phyloP scores from a whole-genome alignment of 192 early-diverging fungal genomes.

The Kappamyces sp. region DNA sequence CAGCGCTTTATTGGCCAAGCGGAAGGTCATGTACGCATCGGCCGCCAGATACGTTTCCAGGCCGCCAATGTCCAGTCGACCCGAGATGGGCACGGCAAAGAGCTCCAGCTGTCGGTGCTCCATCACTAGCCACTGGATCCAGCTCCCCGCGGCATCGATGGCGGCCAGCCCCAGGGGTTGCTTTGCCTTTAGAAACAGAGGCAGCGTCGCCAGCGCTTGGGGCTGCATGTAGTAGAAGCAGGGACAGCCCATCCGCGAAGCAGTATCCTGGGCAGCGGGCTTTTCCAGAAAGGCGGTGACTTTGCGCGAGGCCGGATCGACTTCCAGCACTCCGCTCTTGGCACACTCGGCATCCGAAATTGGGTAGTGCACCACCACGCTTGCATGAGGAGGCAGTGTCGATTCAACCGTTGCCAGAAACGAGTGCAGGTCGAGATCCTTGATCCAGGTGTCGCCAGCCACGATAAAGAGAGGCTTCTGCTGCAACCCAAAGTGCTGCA shows the following conservation, averaged over 20 bases:
- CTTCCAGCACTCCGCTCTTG: slow-evolving; percentile 54
- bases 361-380: slow-evolving; percentile 43
- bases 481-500: slow-evolving; percentile 34
- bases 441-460: slow-evolving; percentile 56
- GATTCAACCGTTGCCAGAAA: slow-evolving; percentile 22
- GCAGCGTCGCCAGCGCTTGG: slow-evolving; percentile 22
- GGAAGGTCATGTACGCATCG: slow-evolving; percentile 23
- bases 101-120: slow-evolving; percentile 19
- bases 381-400: background rate
- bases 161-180: slow-evolving; percentile 30
- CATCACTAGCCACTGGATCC: slow-evolving; percentile 39
- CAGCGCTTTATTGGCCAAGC: too few species aligned
- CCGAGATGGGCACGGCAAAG: slow-evolving; percentile 35
- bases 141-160: slow-evolving; percentile 53
- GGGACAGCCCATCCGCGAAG: slow-evolving; percentile 47
- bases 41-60: slow-evolving; percentile 50
- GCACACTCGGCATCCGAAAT: slow-evolving; percentile 43
- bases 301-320: slow-evolving; percentile 8
- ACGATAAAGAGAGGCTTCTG: slow-evolving; percentile 40
- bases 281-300: slow-evolving; percentile 53
- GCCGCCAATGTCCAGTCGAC: slow-evolving; percentile 62
- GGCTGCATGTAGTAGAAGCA: slow-evolving; percentile 52
- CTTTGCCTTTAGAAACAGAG: slow-evolving; percentile 41
- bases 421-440: slow-evolving; percentile 40
- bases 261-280: slow-evolving; percentile 37